A percentile compares a stretch with the other conserved stretches of the same genome.
Conservation (phyloP, 768 basidiomycete species). For the Xerocomus potaroensis region DNA sequence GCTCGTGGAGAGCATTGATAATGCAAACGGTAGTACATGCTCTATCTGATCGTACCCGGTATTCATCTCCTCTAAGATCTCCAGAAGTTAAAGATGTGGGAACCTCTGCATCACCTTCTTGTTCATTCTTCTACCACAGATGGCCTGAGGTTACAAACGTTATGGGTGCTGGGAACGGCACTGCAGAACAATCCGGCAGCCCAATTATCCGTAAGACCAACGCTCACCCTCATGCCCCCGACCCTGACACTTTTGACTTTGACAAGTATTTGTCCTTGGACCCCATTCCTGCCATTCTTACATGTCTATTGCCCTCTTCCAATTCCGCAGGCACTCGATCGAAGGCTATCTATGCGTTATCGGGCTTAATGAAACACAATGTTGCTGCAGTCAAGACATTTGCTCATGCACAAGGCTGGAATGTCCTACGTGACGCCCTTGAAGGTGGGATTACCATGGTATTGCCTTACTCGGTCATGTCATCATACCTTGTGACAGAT, state of each 20-base stretch:
- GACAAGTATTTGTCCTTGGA: slow-evolving; percentile 59
- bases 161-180: slow-evolving; percentile 90
- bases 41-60: not conserved
- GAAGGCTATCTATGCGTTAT: slow-evolving; percentile 82
- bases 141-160: slow-evolving; percentile 58
- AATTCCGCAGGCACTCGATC: slow-evolving; percentile 55
- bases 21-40: slow-evolving; percentile 68
- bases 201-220: slow-evolving; percentile 57
- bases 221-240: not conserved
- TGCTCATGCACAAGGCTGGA: slow-evolving; percentile 57
- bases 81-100: slow-evolving; percentile 73
- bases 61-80: slow-evolving; percentile 49
- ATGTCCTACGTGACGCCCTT: slow-evolving; percentile 50
- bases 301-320: slow-evolving; percentile 53
- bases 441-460: slow-evolving; percentile 42
- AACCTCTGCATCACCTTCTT: slow-evolving; percentile 63
- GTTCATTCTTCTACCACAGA: slow-evolving; percentile 49
- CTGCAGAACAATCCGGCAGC: slow-evolving; percentile 87
- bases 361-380: slow-evolving; percentile 76
- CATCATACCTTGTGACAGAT: slow-evolving; percentile 41
- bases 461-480: not conserved
- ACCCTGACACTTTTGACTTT: slow-evolving; percentile 3
- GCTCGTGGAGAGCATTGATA: slow-evolving; percentile 87
- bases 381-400: slow-evolving; percentile 58
- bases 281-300: slow-evolving; percentile 61